phyloP scores from a whole-genome alignment of 148 eudicot genomes.

The Dianthus caryophyllus region DNA sequence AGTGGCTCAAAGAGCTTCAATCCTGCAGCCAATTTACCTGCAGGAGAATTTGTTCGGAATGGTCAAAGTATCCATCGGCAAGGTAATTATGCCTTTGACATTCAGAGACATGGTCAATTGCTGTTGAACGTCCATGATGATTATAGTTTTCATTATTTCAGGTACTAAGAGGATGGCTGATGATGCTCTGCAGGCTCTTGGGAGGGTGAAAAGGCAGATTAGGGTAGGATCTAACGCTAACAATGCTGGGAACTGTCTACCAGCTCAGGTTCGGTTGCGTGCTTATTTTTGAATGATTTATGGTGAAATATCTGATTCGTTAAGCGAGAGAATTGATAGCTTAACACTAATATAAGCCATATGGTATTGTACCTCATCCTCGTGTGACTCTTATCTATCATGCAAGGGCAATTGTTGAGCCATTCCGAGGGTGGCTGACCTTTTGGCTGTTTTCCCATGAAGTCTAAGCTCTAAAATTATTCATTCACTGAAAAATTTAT shows the following conservation, averaged over 20 bases:
- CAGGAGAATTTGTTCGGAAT: conserved; percentile 12
- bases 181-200: conserved; percentile 32
- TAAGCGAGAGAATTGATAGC: not conserved
- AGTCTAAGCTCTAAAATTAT: not conserved
- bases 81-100: conserved; percentile 14
- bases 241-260: conserved; percentile 16
- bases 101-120: not conserved
- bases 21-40: conserved; percentile 23
- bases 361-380: not conserved
- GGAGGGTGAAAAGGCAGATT: conserved; percentile 26
- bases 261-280: conserved; percentile 22
- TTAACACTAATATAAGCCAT: not conserved
- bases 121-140: not conserved
- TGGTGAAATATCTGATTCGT: not conserved
- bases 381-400: not conserved
- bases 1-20: conserved; percentile 20
- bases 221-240: conserved; percentile 16
- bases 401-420: not conserved
- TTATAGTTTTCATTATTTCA: conserved; percentile 17
- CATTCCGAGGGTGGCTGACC: not conserved
- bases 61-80: conserved; percentile 19
- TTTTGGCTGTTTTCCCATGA: too few relatives aligned
- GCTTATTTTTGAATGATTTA: not conserved
- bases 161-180: conserved; percentile 39
- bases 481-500: too few relatives aligned